Percentiles rank a stretch among this genome's conserved stretches.
Conservation (phyloP, 2,329 filamentous ascomycete genomes). For the Neospermospora avenae region DNA sequence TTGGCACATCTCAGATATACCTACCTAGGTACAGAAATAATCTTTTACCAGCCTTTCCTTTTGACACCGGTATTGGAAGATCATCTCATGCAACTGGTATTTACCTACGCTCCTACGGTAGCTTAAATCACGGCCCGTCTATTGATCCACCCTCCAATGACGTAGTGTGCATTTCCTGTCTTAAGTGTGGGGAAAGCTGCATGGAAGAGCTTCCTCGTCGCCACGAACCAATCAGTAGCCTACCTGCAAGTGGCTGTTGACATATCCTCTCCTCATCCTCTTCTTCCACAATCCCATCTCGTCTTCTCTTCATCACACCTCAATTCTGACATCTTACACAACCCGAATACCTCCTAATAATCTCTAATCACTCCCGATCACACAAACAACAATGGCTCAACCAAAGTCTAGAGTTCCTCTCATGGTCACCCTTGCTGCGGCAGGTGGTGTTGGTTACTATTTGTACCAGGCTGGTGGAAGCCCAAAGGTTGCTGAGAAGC, state of each 20-base stretch:
- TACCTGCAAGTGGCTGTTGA: constrained; percentile 6
- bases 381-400: constrained; percentile 33
- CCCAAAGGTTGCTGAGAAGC: constrained; percentile 78
- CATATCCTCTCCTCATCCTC: too few species aligned
- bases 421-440: constrained; percentile 59
- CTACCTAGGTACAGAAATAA: too few species aligned
- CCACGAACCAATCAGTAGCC: constrained; percentile 14
- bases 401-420: constrained; percentile 38
- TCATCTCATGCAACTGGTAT: too few species aligned
- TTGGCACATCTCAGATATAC: too few species aligned
- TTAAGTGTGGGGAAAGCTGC: constrained; percentile 12
- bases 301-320: neutral
- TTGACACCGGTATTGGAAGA: too few species aligned
- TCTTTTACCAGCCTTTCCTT: too few species aligned
- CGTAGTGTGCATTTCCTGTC: constrained; percentile 9
- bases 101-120: too few species aligned
- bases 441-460: constrained; percentile 78
- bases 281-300: neutral
- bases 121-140: neutral
- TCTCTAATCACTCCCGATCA: constrained; percentile 1
- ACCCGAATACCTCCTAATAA: neutral
- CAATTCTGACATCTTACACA: neutral
- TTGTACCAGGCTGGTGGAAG: constrained; percentile 82
- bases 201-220: constrained; percentile 1
- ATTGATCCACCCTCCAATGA: constrained; percentile 10